Evolutionary conservation across 2,329 filamentous ascomycete species (phyloP), one percentile per base, ranked within the genome.

Genomic region (Neopestalotiopsis sp.): DNA sequence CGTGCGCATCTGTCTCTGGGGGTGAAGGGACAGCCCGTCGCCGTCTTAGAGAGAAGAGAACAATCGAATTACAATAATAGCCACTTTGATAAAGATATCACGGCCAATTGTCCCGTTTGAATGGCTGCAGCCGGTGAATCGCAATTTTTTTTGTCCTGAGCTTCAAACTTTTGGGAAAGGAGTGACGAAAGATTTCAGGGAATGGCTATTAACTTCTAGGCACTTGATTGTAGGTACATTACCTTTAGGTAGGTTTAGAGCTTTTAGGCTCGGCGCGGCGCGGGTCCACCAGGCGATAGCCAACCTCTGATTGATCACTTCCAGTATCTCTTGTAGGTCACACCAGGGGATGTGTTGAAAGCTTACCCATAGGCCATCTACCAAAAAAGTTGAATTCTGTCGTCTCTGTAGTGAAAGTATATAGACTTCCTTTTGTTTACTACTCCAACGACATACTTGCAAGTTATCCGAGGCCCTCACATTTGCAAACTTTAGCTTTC

Each of bases 121-220:
- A 52, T 14, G 17, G 45, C 9, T 52, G 45, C 45, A 20, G 45
- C 45, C 17, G 20, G 17, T n/a, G n/a, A 52, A 52, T n/a, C 14
- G 40, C 60, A 38, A 42, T 38, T 38, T 63, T 63, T 40, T 63
- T 38, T 38, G n/a, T 17, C 45, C n/a, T 38, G 3, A 40, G n/a
- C 62, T 24, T 65, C n/a, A 45, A 17, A 49, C 17, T 24, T 59
- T 59, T 32, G 40, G 42, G 49, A 66, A 34, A 66, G 42, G 63
- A 57, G 63, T 57, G 63, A 66, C 63, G 49, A 66, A 66, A 57
- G 24, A 59, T 59, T 67, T 61, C 52, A 67, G 65, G 52, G 65
- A 67, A 56, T 17, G 65, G 24, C 24, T 28, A 28, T 28, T 30
- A 14, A 45, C 20, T 56, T 20, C 34, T 38, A 40, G 30, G 58